Evolutionary conservation across 2,329 filamentous ascomycete genomes (phyloP), one percentile per base, ranked within the genome.

Genomic region (Volutella citrinella): DNA sequence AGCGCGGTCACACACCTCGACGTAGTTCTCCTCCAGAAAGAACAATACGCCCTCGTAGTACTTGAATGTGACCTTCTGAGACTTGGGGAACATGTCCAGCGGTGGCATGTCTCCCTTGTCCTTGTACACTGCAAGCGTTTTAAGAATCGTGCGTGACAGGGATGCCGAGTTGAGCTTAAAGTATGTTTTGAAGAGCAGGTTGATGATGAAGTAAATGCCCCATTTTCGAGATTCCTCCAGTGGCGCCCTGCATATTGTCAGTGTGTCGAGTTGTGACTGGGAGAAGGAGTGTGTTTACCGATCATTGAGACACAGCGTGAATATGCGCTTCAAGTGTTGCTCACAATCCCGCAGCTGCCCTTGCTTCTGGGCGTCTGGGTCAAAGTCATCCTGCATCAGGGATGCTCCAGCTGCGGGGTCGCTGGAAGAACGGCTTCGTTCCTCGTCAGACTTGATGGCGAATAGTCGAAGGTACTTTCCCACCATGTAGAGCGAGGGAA

Each of bases 181-280:
- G 62, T 97, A 96, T 3, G 90, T 97, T 65, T 97, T 97, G 78
- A 98, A 98, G 11, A 96, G 72, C 7, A 98, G 75, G 57, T 95
- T 97, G 55, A 90, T 88, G 46, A 91, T 83, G 60, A 89, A 90
- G 68, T 98, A 98, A 29, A 95, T 86, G 7, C 88, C 94, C 93
- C 93, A 98, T 76, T 97, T 98, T 34, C 93, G 81, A 8, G 91
- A 96, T 52, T 95, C 85, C 54, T 89, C 81, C 27, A 96, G 69
- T 11, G 85, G 81, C 41, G 86, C 85, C 62, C 87, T 91, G 52
- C 34, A 25, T 21, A 10, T 10, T 8, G 22, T 34, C 36, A 7
- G 32, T 27, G 31, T 12, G 41, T 20, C 21, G 15, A 11, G 25
- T 32, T 20, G 27, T n/a, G 22, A 10, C 15, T 22, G 10, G 15